phyloP scores from a whole-genome alignment of 805 yeast genomes.

The Kluyveromyces nonfermentans region DNA sequence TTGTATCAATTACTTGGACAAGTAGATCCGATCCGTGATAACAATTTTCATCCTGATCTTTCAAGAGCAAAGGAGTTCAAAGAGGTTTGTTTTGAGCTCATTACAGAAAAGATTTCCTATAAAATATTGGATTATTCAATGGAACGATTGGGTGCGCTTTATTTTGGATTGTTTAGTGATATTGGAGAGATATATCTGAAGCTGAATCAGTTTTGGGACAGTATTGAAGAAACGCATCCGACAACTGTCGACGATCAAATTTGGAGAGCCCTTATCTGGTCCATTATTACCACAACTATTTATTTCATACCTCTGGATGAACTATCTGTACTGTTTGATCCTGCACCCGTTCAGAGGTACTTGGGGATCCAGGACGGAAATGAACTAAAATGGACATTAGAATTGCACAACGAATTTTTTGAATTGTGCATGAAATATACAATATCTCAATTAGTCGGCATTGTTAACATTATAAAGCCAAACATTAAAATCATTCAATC shows the following conservation, averaged over 20 bases:
- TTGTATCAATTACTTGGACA: not conserved
- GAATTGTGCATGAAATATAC: slow-evolving; percentile 13
- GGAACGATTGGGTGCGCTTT: slow-evolving; percentile 26
- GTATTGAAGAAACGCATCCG: slow-evolving; percentile 7
- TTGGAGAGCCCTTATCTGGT: slow-evolving; percentile 24
- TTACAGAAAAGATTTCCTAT: slow-evolving; percentile 13
- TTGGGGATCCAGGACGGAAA: slow-evolving; percentile 4
- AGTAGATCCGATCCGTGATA: not conserved
- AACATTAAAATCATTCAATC: slow-evolving; percentile 22
- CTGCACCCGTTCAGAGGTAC: slow-evolving; percentile 5
- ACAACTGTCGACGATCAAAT: slow-evolving; percentile 17
- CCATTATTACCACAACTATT: slow-evolving; percentile 20
- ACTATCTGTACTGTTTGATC: slow-evolving; percentile 8
- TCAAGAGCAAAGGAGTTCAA: not conserved
- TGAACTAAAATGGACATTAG: slow-evolving; percentile 10
- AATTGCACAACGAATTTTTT: slow-evolving; percentile 10
- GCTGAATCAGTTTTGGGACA: slow-evolving; percentile 18
- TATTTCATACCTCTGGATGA: slow-evolving; percentile 20
- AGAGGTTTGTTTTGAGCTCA: not conserved
- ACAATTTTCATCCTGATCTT: not conserved
- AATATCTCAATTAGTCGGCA: slow-evolving; percentile 11
- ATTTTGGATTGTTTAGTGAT: slow-evolving; percentile 26
- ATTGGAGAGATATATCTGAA: slow-evolving; percentile 21
- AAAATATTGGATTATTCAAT: slow-evolving; percentile 21
- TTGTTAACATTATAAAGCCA: slow-evolving; percentile 17